Percentiles rank a stretch among this genome's conserved stretches.
Conservation (phyloP, 192 early-diverging fungal species). For the Chytriomyces confervae region DNA sequence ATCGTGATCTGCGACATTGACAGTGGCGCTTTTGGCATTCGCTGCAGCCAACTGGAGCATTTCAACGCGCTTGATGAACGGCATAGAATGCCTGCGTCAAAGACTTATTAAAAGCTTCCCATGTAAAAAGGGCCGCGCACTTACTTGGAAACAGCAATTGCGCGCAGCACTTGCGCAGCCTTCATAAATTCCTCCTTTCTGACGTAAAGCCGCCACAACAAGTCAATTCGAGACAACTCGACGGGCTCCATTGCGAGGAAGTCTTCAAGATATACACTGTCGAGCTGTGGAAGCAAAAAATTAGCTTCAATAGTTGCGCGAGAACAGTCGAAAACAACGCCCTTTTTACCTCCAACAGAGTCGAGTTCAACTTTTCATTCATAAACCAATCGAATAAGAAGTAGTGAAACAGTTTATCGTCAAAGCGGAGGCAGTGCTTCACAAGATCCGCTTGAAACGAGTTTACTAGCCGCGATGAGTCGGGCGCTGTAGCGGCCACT, state of each 20-base stretch:
- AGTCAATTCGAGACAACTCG: conserved; percentile 15
- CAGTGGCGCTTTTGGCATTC: conserved; percentile 33
- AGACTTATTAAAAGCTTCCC: background rate
- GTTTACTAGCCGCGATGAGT: background rate
- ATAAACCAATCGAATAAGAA: conserved; percentile 34
- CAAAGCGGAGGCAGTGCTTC: conserved; percentile 11
- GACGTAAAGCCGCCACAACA: conserved; percentile 32
- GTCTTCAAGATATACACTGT: conserved; percentile 33
- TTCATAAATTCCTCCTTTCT: conserved; percentile 32
- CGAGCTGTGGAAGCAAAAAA: conserved; percentile 3
- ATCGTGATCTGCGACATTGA: conserved; percentile 21
- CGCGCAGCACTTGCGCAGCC: conserved; percentile 28
- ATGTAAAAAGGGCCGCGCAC: background rate
- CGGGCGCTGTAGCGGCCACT: background rate
- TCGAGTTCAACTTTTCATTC: background rate
- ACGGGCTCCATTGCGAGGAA: conserved; percentile 23
- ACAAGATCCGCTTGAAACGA: background rate
- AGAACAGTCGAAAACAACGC: background rate
- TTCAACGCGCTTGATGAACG: conserved; percentile 24
- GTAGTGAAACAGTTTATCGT: conserved; percentile 36
- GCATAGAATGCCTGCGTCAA: background rate
- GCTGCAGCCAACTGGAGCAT: conserved; percentile 34
- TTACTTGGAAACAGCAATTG: conserved; percentile 31
- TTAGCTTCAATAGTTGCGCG: background rate
- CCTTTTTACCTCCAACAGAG: conserved; percentile 23